Percentiles rank a stretch among this genome's conserved stretches.
These are phyloP conservation scores for Trichoderma citrinoviride DNA, from an alignment of 2,329 filamentous ascomycete species.

Conservation along the genomic window DNA sequence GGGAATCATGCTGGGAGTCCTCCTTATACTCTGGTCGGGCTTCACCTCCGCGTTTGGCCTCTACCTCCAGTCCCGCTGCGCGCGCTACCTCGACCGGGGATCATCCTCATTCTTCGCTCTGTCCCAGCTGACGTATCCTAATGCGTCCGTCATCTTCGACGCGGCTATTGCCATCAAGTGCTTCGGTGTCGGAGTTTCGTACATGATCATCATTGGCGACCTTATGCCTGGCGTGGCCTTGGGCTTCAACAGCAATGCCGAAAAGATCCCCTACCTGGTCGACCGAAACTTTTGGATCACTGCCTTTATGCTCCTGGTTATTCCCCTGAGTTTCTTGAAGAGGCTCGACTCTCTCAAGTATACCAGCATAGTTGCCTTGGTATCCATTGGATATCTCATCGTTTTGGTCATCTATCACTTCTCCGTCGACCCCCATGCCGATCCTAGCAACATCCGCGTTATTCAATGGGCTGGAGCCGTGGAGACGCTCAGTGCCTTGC, in stretches of 20 bases:
- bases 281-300: conserved; percentile 98
- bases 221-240: conserved; percentile 92
- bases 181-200: conserved; percentile 95
- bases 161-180: conserved; percentile 96
- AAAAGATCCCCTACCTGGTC: conserved; percentile 67
- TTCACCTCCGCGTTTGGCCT: conserved; percentile 86
- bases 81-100: conserved; percentile 87
- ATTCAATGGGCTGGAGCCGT: conserved; percentile 78
- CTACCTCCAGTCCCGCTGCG: conserved; percentile 90
- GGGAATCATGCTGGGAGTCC: conserved; percentile 79
- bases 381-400: conserved; percentile 92
- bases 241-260: conserved; percentile 69
- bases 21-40: conserved; percentile 90
- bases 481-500: conserved; percentile 77
- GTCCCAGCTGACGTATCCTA: conserved; percentile 94
- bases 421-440: conserved; percentile 70
- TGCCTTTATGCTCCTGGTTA: conserved; percentile 93
- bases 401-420: conserved; percentile 93
- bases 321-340: conserved; percentile 88
- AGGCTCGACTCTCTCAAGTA: conserved; percentile 95
- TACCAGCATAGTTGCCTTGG: conserved; percentile 84
- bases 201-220: conserved; percentile 98
- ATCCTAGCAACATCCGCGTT: conserved; percentile 71
- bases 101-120: conserved; percentile 92
- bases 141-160: conserved; percentile 93